Percentiles rank a stretch among this genome's conserved stretches.
Conservation (phyloP, 2,329 filamentous ascomycete genomes). For the Colletotrichum sp. region DNA sequence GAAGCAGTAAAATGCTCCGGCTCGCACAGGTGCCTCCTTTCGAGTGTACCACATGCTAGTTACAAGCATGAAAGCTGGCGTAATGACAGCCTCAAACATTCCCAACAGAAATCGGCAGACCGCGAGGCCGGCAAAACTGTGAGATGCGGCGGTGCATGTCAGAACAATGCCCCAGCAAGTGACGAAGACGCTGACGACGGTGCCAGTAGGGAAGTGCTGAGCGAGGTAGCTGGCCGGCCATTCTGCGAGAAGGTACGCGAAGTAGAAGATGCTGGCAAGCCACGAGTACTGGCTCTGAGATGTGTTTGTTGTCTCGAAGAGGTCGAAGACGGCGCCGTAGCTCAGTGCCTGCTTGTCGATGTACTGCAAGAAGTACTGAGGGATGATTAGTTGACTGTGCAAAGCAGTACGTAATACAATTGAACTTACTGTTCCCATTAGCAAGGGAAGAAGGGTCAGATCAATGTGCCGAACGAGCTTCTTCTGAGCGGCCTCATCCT, state of each 20-base stretch:
- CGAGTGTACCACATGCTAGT: constrained; percentile 32
- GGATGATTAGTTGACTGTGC: background rate
- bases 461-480: background rate
- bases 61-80: constrained; percentile 34
- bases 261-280: constrained; percentile 35
- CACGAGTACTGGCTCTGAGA: constrained; percentile 34
- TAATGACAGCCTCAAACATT: constrained; percentile 32
- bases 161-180: constrained; percentile 24
- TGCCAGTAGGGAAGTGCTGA: constrained; percentile 21
- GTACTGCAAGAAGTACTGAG: constrained; percentile 7
- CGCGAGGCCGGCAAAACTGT: constrained; percentile 31
- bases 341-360: constrained; percentile 37
- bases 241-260: constrained; percentile 32
- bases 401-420: background rate
- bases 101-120: constrained; percentile 37
- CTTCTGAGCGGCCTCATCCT: constrained; percentile 37
- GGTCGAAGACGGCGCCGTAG: constrained; percentile 24
- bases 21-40: constrained; percentile 25
- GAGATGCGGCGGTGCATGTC: constrained; percentile 28
- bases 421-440: constrained; percentile 18
- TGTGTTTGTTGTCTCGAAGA: constrained; percentile 32
- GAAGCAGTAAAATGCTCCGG: constrained; percentile 21
- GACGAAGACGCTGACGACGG: constrained; percentile 23
- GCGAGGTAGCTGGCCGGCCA: constrained; percentile 23
- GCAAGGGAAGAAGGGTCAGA: background rate